Percentiles rank a stretch among this genome's conserved stretches.
Conservation (phyloP, 2,329 filamentous ascomycete genomes). For the Claviceps sp. region DNA sequence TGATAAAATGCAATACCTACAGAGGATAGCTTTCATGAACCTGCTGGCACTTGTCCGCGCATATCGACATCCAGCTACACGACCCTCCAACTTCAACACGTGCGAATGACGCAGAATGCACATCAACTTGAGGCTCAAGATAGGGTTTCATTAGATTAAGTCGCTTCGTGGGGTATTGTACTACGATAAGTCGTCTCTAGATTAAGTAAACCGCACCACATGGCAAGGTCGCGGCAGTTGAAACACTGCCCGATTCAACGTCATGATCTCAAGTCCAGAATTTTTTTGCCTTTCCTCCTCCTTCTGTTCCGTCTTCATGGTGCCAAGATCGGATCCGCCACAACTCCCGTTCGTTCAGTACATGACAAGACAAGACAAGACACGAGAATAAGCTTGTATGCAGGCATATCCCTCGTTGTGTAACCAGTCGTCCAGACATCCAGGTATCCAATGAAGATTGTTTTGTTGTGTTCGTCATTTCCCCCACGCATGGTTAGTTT, state of each 20-base stretch:
- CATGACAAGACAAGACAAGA: neutral
- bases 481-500: neutral
- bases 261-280: neutral
- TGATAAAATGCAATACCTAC: no score
- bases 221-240: neutral
- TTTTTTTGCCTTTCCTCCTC: neutral
- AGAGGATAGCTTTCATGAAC: no score
- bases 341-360: neutral
- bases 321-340: neutral
- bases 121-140: neutral
- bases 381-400: neutral
- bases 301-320: neutral
- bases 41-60: no score
- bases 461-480: neutral
- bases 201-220: neutral
- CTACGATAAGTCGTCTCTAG: conserved; percentile 3
- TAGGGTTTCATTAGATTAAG: conserved; percentile 4
- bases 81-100: neutral
- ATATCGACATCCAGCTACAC: no score
- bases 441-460: neutral
- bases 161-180: conserved; percentile 7
- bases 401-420: neutral
- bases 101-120: neutral
- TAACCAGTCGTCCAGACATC: neutral
- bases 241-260: neutral